Evolutionary conservation across 495 filamentous ascomycete genomes (phyloP).

Genomic region (Neurospora sp.): DNA sequence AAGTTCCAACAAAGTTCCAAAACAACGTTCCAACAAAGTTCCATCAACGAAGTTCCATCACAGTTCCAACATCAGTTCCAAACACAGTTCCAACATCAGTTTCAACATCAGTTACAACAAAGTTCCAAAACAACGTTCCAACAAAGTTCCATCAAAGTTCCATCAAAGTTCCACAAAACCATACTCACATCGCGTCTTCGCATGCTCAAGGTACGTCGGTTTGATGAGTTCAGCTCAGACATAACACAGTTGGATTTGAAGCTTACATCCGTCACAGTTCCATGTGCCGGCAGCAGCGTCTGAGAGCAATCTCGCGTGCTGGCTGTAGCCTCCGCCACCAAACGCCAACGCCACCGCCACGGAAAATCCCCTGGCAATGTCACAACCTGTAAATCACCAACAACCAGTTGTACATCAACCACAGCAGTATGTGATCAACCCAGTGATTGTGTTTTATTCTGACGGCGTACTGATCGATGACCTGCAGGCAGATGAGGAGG

Average conservation of each 20-base stretch:
- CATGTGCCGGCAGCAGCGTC: background rate
- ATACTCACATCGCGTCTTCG: background rate
- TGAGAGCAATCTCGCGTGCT: too few species aligned
- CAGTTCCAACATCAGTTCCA: too few species aligned
- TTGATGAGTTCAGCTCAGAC: background rate
- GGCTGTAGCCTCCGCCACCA: background rate
- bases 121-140: too few species aligned
- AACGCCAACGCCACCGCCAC: background rate
- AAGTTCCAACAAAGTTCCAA: background rate
- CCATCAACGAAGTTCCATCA: background rate
- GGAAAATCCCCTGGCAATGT: background rate
- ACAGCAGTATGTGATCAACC: background rate
- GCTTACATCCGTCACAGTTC: background rate
- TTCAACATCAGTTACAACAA: too few species aligned
- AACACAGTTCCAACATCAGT: too few species aligned
- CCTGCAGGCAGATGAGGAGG: background rate
- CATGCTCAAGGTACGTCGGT: background rate
- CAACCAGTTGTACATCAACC: background rate
- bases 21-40: background rate
- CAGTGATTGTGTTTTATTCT: background rate
- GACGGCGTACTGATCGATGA: background rate
- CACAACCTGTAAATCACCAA: background rate
- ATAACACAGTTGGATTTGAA: background rate
- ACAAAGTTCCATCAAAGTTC: background rate
- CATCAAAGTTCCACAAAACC: background rate